A percentile compares a stretch with the other conserved stretches of the same genome.
phyloP scores from a whole-genome alignment of 2,329 filamentous ascomycete species.

The Nannizzia gypsea region DNA sequence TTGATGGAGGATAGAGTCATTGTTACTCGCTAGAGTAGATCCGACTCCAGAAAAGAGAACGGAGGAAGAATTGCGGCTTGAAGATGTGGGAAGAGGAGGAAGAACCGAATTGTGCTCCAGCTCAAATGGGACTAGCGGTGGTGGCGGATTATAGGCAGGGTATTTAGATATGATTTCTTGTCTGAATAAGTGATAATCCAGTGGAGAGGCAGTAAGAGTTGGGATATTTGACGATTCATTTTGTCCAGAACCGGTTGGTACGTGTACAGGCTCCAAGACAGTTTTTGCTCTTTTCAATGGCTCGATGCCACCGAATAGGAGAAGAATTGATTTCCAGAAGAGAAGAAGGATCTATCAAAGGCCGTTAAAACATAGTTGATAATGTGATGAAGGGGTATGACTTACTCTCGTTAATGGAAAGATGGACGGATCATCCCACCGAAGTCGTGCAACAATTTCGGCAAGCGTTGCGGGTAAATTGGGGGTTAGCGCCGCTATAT shows the following conservation, averaged over 20 bases:
- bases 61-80: constrained; percentile 49
- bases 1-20: constrained; percentile 74
- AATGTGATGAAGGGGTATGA: constrained; percentile 18
- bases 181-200: constrained; percentile 92
- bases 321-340: constrained; percentile 81
- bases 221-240: constrained; percentile 52
- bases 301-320: constrained; percentile 68
- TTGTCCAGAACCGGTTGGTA: constrained; percentile 36
- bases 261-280: constrained; percentile 47
- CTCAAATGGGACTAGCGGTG: constrained; percentile 70
- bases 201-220: constrained; percentile 80
- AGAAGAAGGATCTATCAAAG: constrained; percentile 56
- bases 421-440: constrained; percentile 52
- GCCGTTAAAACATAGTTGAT: constrained; percentile 10
- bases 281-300: constrained; percentile 64
- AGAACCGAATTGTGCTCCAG: constrained; percentile 83
- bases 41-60: constrained; percentile 49
- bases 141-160: constrained; percentile 85
- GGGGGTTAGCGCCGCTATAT: constrained; percentile 48
- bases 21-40: constrained; percentile 34
- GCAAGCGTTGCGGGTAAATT: constrained; percentile 61
- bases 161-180: constrained; percentile 98
- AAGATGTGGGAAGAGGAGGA: constrained; percentile 65
- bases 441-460: constrained; percentile 53
- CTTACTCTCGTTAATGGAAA: constrained; percentile 50